Conservation (phyloP, 1,139 yeast species). For the Hyphopichia fennica region DNA sequence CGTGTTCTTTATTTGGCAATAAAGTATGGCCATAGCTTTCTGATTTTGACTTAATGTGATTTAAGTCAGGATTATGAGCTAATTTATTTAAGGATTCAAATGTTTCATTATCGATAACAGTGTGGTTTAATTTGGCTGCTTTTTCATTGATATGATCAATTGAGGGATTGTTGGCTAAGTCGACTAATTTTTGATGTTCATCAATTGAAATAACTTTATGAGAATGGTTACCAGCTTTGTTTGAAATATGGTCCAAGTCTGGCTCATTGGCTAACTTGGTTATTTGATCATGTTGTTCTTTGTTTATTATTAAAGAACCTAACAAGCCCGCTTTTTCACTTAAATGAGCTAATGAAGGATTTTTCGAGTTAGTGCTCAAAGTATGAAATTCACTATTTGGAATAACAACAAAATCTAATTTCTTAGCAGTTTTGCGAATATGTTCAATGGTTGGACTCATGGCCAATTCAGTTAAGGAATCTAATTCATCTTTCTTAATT, state of each 20-base stretch:
- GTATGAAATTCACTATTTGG: conserved; percentile 12
- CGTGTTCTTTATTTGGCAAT: conserved; percentile 1
- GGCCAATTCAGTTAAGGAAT: conserved; percentile 22
- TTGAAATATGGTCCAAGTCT: conserved; percentile 9
- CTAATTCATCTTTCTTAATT: conserved; percentile 13
- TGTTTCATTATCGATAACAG: conserved; percentile 5
- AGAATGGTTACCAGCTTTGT: conserved; percentile 15
- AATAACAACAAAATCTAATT: conserved; percentile 10
- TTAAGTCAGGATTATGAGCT: conserved; percentile 19
- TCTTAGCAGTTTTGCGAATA: conserved; percentile 6
- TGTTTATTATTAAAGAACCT: neutral
- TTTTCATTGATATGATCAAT: conserved; percentile 25
- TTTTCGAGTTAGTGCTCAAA: conserved; percentile 8
- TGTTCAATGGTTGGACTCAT: conserved; percentile 10
- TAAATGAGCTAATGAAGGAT: conserved; percentile 16
- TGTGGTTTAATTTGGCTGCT: conserved; percentile 18
- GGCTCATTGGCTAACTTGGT: conserved; percentile 11
- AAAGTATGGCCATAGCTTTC: neutral
- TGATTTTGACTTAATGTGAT: conserved; percentile 20
- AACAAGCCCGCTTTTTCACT: conserved; percentile 10
- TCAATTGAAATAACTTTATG: conserved; percentile 17
- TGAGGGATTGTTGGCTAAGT: conserved; percentile 22
- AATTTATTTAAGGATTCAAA: conserved; percentile 5
- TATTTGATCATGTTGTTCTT: conserved; percentile 10
- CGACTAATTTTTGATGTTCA: conserved; percentile 12